A percentile compares a stretch with the other conserved stretches of the same genome.
These are phyloP conservation scores for Dionaea muscipula DNA, from an alignment of 179 eudicot species.

Conservation along the genomic window DNA sequence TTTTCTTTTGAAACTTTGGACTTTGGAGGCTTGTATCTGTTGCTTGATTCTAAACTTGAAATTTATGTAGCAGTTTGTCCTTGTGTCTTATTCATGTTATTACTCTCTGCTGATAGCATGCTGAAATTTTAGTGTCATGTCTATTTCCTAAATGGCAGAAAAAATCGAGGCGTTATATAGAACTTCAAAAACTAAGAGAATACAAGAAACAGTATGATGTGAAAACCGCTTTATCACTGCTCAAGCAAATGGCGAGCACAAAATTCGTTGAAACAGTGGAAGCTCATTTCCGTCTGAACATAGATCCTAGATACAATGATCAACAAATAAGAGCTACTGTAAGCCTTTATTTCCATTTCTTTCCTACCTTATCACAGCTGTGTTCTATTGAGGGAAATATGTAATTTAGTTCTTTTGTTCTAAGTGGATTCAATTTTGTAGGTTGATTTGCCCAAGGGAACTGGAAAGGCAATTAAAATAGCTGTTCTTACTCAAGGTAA, in stretches of 20 bases:
- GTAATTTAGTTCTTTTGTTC: constrained; percentile 3
- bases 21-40: no score
- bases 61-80: no score
- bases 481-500: constrained; percentile 98
- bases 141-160: no score
- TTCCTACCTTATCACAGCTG: background rate
- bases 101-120: no score
- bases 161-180: constrained; percentile 88
- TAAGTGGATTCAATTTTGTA: constrained; percentile 15
- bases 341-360: constrained; percentile 17
- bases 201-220: constrained; percentile 76
- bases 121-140: no score
- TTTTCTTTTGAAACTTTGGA: no score
- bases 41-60: no score
- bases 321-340: constrained; percentile 98
- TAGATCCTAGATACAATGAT: constrained; percentile 93
- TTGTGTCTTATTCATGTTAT: no score
- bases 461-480: constrained; percentile 77
- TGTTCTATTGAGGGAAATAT: background rate
- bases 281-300: constrained; percentile 93
- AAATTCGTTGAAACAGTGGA: constrained; percentile 81
- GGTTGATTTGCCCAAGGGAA: constrained; percentile 97
- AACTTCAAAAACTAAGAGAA: constrained; percentile 71
- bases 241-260: constrained; percentile 65
- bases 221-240: constrained; percentile 57